Evolutionary conservation across 1,284 basidiomycete species (phyloP), one percentile per base, ranked within the genome.

Genomic region (Boletellus deceptivus): DNA sequence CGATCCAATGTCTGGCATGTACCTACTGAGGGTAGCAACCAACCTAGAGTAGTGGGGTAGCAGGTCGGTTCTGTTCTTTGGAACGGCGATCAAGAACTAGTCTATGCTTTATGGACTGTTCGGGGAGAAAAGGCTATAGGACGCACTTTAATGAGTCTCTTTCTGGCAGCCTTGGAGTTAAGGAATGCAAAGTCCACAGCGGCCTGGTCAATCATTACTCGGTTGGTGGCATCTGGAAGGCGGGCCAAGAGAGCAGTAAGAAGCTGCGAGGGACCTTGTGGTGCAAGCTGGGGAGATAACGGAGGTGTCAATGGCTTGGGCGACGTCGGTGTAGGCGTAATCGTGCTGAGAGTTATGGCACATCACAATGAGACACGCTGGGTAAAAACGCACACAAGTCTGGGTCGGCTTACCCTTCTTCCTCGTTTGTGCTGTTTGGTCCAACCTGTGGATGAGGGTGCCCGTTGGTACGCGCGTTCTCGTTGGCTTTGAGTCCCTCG

Each of bases 141-240:
- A 29, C 74, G 25, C 58, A 91, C 92, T 77, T 86, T 94, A 59
- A 93, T 78, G 24, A 98, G 78, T 45, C 95, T 77, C 64, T 94
- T 95, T 55, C 97, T 78, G 3, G 94, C 91, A 11, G 93, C 93
- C 69, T 98, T 98, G 39, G 92, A 95, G 66, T 98, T 98, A 52
- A 98, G 75, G 64, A 95, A 93, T 0, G 93, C 93, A 69, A 99
- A 98, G 58, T 99, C 96, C 34, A 98, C 84, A 0, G 95, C 94
- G 17, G 90, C 88, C 68, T 95, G 91, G 67, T 99, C 97, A 50
- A 99, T 91, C 61, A 94, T 73, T 4, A 84, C 82, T n/a, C 91
- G 82, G 64, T 96, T 98, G 7, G 91, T 95, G 20, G 93, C 90
- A 64, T 98, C 93, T 0, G 95, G 91, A 24, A 99, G 77, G 16